Evolutionary conservation across 495 filamentous ascomycete genomes (phyloP).

Genomic region (Penicillium robsamsonii): DNA sequence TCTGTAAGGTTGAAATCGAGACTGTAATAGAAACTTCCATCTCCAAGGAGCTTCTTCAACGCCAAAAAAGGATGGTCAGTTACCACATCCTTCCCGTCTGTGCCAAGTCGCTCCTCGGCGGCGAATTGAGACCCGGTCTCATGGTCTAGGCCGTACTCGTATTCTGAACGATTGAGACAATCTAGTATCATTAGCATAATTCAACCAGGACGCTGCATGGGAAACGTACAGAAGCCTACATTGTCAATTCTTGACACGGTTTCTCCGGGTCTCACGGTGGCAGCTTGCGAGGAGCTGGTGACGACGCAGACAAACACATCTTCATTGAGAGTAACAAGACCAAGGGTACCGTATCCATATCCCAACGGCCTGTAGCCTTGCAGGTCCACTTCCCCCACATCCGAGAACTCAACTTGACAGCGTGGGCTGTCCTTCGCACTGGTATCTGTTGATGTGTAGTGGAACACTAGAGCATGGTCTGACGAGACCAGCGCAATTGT

Average conservation of each 20-base stretch:
- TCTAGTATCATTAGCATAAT: constrained; percentile 42
- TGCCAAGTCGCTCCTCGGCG: constrained; percentile 52
- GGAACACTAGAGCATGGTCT: constrained; percentile 79
- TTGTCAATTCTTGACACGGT: constrained; percentile 80
- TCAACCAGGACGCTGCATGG: background rate
- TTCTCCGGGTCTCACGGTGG: constrained; percentile 81
- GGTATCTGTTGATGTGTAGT: constrained; percentile 61
- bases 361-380: constrained; percentile 70
- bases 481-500: constrained; percentile 78
- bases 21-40: constrained; percentile 98
- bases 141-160: constrained; percentile 68
- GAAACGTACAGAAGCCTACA: constrained; percentile 75
- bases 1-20: constrained; percentile 95
- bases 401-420: constrained; percentile 85
- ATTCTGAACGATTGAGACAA: constrained; percentile 80
- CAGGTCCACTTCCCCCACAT: constrained; percentile 62
- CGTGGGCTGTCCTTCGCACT: constrained; percentile 52
- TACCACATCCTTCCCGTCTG: constrained; percentile 61
- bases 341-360: constrained; percentile 84
- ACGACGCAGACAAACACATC: constrained; percentile 96
- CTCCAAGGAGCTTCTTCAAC: constrained; percentile 83
- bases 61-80: constrained; percentile 86
- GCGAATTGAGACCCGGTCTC: constrained; percentile 54
- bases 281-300: constrained; percentile 70
- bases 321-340: constrained; percentile 76